These are phyloP conservation scores for Esteya vermicola DNA, from an alignment of 2,329 filamentous ascomycete genomes.

Conservation along the genomic window DNA sequence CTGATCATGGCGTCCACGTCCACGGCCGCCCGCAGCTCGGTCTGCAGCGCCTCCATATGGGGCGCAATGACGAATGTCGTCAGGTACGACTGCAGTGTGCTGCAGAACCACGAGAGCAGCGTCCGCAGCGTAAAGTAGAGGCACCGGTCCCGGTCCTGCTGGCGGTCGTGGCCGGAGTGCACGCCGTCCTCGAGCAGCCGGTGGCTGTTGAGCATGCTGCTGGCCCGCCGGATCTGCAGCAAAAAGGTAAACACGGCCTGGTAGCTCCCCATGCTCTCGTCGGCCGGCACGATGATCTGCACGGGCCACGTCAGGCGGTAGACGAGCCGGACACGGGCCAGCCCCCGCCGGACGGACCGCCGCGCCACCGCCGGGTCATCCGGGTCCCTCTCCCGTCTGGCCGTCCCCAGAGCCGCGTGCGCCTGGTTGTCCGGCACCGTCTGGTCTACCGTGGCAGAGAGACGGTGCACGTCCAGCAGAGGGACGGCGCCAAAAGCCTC, in stretches of 20 bases:
- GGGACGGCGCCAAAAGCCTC: constrained; percentile 46
- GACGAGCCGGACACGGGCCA: constrained; percentile 49
- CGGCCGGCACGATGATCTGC: constrained; percentile 58
- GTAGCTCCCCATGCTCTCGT: constrained; percentile 50
- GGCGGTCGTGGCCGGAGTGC: constrained; percentile 1
- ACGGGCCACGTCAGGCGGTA: constrained; percentile 56
- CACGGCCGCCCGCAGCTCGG: constrained; percentile 41
- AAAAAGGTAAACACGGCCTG: constrained; percentile 62
- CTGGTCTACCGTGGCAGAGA: constrained; percentile 1
- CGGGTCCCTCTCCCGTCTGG: neutral
- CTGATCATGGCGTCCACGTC: constrained; percentile 73
- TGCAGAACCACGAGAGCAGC: constrained; percentile 64
- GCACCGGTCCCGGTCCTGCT: constrained; percentile 23
- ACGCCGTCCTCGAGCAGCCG: constrained; percentile 27
- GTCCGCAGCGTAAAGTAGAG: constrained; percentile 49
- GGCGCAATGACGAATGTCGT: constrained; percentile 57
- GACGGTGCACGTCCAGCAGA: constrained; percentile 23
- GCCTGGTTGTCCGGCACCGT: neutral
- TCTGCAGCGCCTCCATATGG: constrained; percentile 39
- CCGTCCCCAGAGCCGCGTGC: neutral
- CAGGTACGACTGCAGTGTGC: constrained; percentile 61
- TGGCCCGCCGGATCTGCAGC: constrained; percentile 61
- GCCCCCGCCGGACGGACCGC: constrained; percentile 43
- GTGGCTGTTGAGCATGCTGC: constrained; percentile 47
- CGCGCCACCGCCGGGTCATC: constrained; percentile 26